phyloP scores from a whole-genome alignment of 2,329 filamentous ascomycete species.

The Pseudogymnoascus sp. region DNA sequence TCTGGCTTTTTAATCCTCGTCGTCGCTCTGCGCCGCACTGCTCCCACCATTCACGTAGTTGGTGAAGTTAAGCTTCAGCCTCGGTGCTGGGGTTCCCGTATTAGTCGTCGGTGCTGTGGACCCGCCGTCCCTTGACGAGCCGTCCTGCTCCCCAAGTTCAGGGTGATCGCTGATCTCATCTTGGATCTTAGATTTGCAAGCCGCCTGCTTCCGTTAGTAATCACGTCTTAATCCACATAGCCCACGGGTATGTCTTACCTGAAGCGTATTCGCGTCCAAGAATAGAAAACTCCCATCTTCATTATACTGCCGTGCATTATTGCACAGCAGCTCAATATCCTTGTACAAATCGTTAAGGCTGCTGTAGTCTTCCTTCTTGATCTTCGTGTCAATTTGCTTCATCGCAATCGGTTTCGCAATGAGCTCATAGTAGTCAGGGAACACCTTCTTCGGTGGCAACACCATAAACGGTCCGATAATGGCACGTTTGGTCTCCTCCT shows the following conservation, averaged over 20 bases:
- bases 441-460: conserved; percentile 78
- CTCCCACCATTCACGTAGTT: conserved; percentile 34
- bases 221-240: neutral
- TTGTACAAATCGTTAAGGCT: conserved; percentile 69
- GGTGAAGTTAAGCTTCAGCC: conserved; percentile 57
- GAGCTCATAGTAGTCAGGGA: conserved; percentile 90
- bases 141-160: conserved; percentile 47
- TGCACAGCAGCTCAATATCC: conserved; percentile 77
- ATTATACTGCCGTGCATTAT: conserved; percentile 91
- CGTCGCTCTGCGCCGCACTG: conserved; percentile 42
- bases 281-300: conserved; percentile 91
- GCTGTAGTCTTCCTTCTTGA: conserved; percentile 91
- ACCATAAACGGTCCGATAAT: conserved; percentile 94
- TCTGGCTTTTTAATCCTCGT: conserved; percentile 33
- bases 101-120: conserved; percentile 44
- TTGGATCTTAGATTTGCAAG: conserved; percentile 45
- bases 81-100: conserved; percentile 50
- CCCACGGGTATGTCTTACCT: conserved; percentile 49
- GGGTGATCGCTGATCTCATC: conserved; percentile 45
- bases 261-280: conserved; percentile 84
- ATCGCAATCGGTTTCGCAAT: conserved; percentile 91
- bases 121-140: conserved; percentile 26
- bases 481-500: conserved; percentile 50
- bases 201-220: conserved; percentile 42
- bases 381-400: conserved; percentile 88